Evolutionary conservation across 1,284 basidiomycete genomes (phyloP).

Genomic region (Cutaneotrichosporon sp.): DNA sequence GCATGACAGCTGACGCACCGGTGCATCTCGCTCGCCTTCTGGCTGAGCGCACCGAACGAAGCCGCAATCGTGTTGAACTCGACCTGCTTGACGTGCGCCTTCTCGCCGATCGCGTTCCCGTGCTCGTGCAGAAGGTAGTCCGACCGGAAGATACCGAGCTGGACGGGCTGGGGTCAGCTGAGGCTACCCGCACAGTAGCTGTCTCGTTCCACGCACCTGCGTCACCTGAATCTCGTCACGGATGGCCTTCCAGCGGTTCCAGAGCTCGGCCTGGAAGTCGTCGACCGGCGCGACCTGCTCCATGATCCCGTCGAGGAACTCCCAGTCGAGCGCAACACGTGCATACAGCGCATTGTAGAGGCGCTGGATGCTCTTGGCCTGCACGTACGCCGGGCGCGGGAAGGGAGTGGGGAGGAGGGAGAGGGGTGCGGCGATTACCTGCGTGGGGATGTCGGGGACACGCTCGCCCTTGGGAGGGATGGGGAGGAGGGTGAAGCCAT

Average conservation of each 20-base stretch:
- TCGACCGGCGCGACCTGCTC: slow-evolving; percentile 83
- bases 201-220: slow-evolving; percentile 51
- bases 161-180: slow-evolving; percentile 62
- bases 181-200: too few relatives aligned
- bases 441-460: slow-evolving; percentile 59
- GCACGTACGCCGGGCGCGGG: slow-evolving; percentile 70
- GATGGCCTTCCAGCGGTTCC: slow-evolving; percentile 78
- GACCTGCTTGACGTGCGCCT: slow-evolving; percentile 77
- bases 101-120: slow-evolving; percentile 18
- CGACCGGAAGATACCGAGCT: slow-evolving; percentile 91
- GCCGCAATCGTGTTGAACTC: slow-evolving; percentile 98
- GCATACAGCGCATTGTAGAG: slow-evolving; percentile 86
- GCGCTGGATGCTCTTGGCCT: slow-evolving; percentile 69
- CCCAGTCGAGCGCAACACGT: slow-evolving; percentile 73
- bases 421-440: slow-evolving; percentile 84
- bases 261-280: slow-evolving; percentile 80
- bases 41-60: slow-evolving; percentile 82
- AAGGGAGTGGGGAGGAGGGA: slow-evolving; percentile 86
- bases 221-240: slow-evolving; percentile 59
- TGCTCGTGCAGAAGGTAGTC: slow-evolving; percentile 86
- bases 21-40: slow-evolving; percentile 74
- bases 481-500: slow-evolving; percentile 81
- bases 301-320: slow-evolving; percentile 81
- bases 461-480: slow-evolving; percentile 30
- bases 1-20: slow-evolving; percentile 57